Evolutionary conservation across 495 filamentous ascomycete species (phyloP).

Genomic region (Melanomma pulvis-pyrius): DNA sequence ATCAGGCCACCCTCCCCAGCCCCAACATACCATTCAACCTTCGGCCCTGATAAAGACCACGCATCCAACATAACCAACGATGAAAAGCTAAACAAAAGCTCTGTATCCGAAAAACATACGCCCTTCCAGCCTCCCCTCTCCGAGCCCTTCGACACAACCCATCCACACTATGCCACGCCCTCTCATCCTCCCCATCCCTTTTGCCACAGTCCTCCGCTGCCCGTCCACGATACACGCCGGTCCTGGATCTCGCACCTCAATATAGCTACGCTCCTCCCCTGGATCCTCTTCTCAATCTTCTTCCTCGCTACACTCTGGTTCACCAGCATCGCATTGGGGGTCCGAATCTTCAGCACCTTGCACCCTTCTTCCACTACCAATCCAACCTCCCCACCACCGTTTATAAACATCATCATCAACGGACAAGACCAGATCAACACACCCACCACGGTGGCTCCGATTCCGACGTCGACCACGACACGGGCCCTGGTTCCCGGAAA

Average conservation of each 20-base stretch:
- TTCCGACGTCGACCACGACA: neutral
- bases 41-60: constrained; percentile 5
- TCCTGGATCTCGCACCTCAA: neutral
- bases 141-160: constrained; percentile 26
- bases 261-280: constrained; percentile 12
- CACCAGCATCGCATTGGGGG: constrained; percentile 12
- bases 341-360: neutral
- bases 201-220: neutral
- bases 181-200: neutral
- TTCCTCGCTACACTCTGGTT: constrained; percentile 20
- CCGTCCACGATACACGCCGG: neutral
- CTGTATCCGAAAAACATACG: neutral
- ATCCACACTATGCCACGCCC: constrained; percentile 21
- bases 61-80: neutral
- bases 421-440: neutral
- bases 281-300: constrained; percentile 18
- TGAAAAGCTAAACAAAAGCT: neutral
- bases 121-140: neutral
- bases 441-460: neutral
- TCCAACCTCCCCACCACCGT: neutral
- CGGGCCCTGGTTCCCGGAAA: neutral
- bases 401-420: constrained; percentile 20
- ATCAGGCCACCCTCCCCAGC: constrained; percentile 23
- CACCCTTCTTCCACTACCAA: neutral
- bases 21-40: constrained; percentile 26